Base-by-base conservation (phyloP, 345 rosid genomes). In the Alliaria petiolata region DNA sequence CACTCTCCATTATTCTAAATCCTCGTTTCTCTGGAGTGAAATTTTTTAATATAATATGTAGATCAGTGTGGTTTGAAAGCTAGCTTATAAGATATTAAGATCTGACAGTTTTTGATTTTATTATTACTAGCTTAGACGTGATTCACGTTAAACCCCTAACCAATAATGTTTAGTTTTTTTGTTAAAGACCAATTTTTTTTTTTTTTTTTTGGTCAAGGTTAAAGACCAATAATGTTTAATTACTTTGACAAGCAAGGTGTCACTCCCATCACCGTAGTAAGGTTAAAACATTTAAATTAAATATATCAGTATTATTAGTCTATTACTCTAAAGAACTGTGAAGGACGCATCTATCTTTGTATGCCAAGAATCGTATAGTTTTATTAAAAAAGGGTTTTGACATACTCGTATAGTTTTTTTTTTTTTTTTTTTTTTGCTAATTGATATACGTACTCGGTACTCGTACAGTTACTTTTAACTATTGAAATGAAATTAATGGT, bases 61-160 rank as follows among this genome's bases (percentile, higher is more conserved):
- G 28, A 45, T 16, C 30, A 62, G 30, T n/a, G n/a, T 62, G 46
- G n/a, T 43, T 53, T 62, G 38, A 62, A n/a, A 52, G 20, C 43
- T 11, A 71, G 53, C 35, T 43, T 43, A 2, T 39, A n/a, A n/a
- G n/a, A n/a, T n/a, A n/a, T n/a, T n/a, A n/a, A 42, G 35, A 61
- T 40, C 7, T 42, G 76, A 42, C 62, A 43, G 44, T 62, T 71
- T 14, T 62, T 12, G 1, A 15, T 54, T 52, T 33, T 22, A 42
- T 62, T 9, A 62, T 26, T 31, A 17, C 26, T 43, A 71, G 30
- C 46, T 53, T 42, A 34, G 39, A 31, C 69, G 55, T 62, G 76
- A 33, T 62, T 31, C 76, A 62, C 69, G 69, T 61, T 54, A 53
- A n/a, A n/a, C n/a, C 14, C 42, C 13, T 70, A 49, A 49, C 22